A percentile compares a stretch with the other conserved stretches of the same genome.
Evolutionary conservation across 2,329 filamentous ascomycete genomes (phyloP).

Genomic region (Talaromyces sp.): DNA sequence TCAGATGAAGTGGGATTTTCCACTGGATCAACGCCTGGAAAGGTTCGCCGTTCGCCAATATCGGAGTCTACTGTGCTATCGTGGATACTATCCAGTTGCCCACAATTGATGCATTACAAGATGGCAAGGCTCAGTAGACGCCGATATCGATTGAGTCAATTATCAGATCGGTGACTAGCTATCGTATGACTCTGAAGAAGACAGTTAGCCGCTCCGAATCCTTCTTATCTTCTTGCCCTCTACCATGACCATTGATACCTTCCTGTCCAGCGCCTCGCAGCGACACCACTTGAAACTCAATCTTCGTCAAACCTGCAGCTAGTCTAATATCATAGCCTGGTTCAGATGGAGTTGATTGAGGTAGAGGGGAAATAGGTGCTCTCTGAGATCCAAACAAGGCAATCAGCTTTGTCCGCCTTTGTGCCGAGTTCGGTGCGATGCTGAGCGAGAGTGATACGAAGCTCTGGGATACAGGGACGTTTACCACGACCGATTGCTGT

Average conservation of each 20-base stretch:
- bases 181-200: constrained; percentile 64
- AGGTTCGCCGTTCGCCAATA: not conserved
- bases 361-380: constrained; percentile 56
- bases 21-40: too few relatives aligned
- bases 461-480: constrained; percentile 63
- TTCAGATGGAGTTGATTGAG: constrained; percentile 49
- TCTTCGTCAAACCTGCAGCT: constrained; percentile 67
- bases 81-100: too few relatives aligned
- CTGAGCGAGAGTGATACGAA: constrained; percentile 68
- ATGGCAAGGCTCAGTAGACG: not conserved
- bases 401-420: constrained; percentile 72
- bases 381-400: constrained; percentile 64
- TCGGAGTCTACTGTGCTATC: not conserved
- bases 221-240: constrained; percentile 57
- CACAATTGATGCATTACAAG: not conserved
- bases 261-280: constrained; percentile 58
- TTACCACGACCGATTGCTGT: constrained; percentile 69
- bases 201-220: constrained; percentile 67
- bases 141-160: not conserved
- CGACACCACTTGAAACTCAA: constrained; percentile 74
- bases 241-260: not conserved
- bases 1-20: too few relatives aligned
- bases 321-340: constrained; percentile 74
- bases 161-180: not conserved
- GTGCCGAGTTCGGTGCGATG: constrained; percentile 60